Base-by-base conservation (phyloP, 73 alveolate species). In the Paramecium pentaurelia region DNA sequence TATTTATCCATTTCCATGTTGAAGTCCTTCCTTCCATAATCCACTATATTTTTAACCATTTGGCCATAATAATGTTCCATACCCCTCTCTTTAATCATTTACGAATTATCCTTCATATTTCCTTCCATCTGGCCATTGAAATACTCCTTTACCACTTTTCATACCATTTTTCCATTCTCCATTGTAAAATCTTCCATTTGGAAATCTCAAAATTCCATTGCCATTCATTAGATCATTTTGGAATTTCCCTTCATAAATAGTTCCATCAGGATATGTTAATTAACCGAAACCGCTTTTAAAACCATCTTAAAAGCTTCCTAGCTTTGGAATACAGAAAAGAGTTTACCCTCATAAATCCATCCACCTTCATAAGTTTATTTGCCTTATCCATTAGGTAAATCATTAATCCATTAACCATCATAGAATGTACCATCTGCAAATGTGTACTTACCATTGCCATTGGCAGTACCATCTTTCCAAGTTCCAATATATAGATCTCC, bases 361-460 rank as follows among this genome's bases (percentile, higher is more conserved):
- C 98, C 97, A 20, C 97, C 96, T 12, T 95, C 71, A 86, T 96
- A 98, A 37, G 94, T 58, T 84, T 95, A 95, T 22, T 77, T 94
- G 16, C 99, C 99, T 34, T 58, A 93, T 8, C 99, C 99, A 92
- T 93, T 93, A 96, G 96, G 96, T 87, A 85, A 54, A 86, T 97
- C 97, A 58, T 97, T 83, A n/a, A 75, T 93, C 99, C 99, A 97
- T 49, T 96, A 93, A 9, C 99, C 99, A 58, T 93, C 98, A 91
- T 97, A 97, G 38, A 85, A 80, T 28, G 99, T 95, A 4, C 99
- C 99, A 92, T 97, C 98, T n/a, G 97, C 94, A 77, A 73, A 97
- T 25, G 54, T 14, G 47, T 92, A 92, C 45, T 71, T 92, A 6
- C 95, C 95, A 60, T 60, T 36, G 4, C 95, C 95, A 25, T 92